Evolutionary conservation across 345 rosid species (phyloP), one percentile per base, ranked within the genome.

Genomic region (Hibiscus mutabilis): DNA sequence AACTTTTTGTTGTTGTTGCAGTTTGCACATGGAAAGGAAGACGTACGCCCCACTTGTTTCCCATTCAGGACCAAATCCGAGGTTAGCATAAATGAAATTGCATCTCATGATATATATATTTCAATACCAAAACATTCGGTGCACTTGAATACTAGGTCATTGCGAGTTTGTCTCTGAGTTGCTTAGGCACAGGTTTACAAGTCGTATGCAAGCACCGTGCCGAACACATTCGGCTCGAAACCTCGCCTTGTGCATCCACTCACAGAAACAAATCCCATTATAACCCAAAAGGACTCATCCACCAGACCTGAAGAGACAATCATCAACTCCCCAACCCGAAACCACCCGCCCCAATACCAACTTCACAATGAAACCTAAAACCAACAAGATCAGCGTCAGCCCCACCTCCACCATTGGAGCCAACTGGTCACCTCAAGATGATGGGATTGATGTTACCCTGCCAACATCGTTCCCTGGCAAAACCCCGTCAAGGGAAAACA

Each of bases 351-450:
- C 47, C 22, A 70, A 61, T 42, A 47, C 57, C 35, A 18, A 29
- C 53, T n/a, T 13, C 73, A 55, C 61, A 67, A 71, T 53, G 65
- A 64, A 66, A 71, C 51, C 77, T 33, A 18, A 55, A 4, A 37
- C 57, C 46, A 68, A 67, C 76, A 69, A 49, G 46, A 55, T 9
- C 27, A 55, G 1, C 29, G 21, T 9, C 27, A 55, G 1, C 29
- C 69, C 60, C 71, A 33, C 15, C 44, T 24, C 22, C 70, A 65
- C 33, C 8, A 56, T 56, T 29, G 46, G 37, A 64, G 21, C 70
- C 56, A 2, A 59, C 29, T 93, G 98, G 92, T 84, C 84, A 56
- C 97, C 98, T 21, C 72, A 53, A 55, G 91, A 88, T 77, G 97
- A 93, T 84, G 84, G 86, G 64, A 84, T 88, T 69, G 79, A 77